phyloP scores from a whole-genome alignment of 2,329 filamentous ascomycete species.

The Diaporthe vexans region DNA sequence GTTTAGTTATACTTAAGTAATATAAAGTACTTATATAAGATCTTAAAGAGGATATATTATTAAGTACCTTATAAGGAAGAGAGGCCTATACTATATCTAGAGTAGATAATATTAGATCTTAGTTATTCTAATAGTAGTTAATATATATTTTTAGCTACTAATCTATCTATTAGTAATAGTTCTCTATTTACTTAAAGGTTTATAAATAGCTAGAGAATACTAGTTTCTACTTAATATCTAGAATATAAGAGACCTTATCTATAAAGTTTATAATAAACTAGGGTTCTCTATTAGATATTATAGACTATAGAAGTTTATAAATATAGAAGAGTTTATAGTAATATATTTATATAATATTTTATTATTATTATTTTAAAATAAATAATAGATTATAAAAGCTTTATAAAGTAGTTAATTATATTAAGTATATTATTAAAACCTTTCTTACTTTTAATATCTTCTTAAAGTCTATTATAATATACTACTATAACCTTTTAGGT shows the following conservation, averaged over 20 bases:
- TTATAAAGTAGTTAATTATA: too few relatives aligned
- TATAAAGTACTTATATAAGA: background rate
- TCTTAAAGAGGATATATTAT: background rate
- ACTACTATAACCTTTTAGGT: too few relatives aligned
- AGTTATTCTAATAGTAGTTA: slow-evolving; percentile 4
- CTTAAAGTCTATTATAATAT: too few relatives aligned
- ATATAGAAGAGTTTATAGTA: background rate
- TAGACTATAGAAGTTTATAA: background rate
- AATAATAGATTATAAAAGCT: too few relatives aligned
- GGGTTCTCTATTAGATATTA: background rate
- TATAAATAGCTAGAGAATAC: background rate
- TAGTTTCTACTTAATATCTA: background rate
- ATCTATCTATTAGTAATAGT: background rate
- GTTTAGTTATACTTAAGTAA: background rate
- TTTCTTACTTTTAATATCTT: too few relatives aligned
- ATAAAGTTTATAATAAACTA: background rate
- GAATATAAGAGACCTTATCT: background rate
- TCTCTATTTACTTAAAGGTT: background rate
- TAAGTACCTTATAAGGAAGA: background rate
- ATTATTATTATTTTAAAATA: background rate
- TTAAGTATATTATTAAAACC: too few relatives aligned
- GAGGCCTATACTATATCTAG: background rate
- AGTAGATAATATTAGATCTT: background rate
- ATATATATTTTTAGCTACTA: background rate
- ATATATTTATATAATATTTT: slow-evolving; percentile 1